Evolutionary conservation across 345 rosid species (phyloP).

Genomic region (Pistacia integerrima): DNA sequence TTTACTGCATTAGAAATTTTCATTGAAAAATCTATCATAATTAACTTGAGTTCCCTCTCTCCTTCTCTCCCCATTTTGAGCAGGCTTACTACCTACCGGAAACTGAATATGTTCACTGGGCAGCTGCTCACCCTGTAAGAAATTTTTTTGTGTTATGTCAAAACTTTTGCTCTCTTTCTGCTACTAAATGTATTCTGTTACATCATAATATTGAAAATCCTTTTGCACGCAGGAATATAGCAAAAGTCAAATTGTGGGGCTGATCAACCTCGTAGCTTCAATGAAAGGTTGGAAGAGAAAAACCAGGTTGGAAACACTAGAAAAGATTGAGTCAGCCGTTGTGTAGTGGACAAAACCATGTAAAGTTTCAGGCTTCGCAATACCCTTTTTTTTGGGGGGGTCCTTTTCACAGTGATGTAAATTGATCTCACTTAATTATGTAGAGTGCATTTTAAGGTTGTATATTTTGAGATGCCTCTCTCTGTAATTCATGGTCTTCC

Average conservation of each 20-base stretch:
- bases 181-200: background rate
- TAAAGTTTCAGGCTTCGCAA: constrained; percentile 20
- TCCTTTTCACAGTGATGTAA: constrained; percentile 13
- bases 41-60: background rate
- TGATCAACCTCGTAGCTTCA: constrained; percentile 84
- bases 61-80: constrained; percentile 5
- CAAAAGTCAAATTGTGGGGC: constrained; percentile 72
- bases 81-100: constrained; percentile 98
- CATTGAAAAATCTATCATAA: background rate
- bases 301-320: constrained; percentile 75
- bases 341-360: constrained; percentile 10
- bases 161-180: background rate
- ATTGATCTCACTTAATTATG: constrained; percentile 20
- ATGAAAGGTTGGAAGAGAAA: constrained; percentile 99
- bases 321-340: constrained; percentile 72
- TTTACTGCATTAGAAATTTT: background rate
- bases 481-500: constrained; percentile 24
- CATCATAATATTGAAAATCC: constrained; percentile 1
- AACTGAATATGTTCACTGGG: constrained; percentile 96
- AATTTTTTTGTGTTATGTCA: background rate
- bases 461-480: constrained; percentile 16
- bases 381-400: background rate
- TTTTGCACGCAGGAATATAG: constrained; percentile 65
- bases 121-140: constrained; percentile 90
- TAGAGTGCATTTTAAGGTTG: constrained; percentile 26